A percentile compares a stretch with the other conserved stretches of the same genome.
These are phyloP conservation scores for Coniochaeta prunicola DNA, from an alignment of 2,329 filamentous ascomycete species.

Conservation along the genomic window DNA sequence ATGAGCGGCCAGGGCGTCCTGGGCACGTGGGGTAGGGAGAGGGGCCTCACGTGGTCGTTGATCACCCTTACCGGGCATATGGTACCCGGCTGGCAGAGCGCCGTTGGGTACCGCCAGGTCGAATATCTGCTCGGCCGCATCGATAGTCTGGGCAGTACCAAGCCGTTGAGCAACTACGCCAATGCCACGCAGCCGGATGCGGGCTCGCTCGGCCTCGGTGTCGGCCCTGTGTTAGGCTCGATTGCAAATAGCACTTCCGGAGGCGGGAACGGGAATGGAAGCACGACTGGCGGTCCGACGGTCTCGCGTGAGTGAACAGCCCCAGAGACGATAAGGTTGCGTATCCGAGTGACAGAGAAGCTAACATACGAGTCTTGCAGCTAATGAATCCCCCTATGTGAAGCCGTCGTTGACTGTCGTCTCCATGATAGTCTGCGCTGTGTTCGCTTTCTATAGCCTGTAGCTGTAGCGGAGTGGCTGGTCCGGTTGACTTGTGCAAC, in stretches of 20 bases:
- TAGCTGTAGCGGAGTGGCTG: background rate
- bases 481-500: background rate
- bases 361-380: background rate
- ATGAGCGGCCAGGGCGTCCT: conserved; percentile 48
- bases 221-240: background rate
- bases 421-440: background rate
- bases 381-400: background rate
- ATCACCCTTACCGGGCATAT: conserved; percentile 60
- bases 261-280: background rate
- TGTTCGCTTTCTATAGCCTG: background rate
- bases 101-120: conserved; percentile 59
- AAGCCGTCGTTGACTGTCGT: background rate
- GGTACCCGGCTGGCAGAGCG: conserved; percentile 59
- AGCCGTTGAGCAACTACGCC: background rate
- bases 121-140: conserved; percentile 69
- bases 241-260: background rate
- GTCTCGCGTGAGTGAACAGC: background rate
- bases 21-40: conserved; percentile 63
- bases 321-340: background rate
- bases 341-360: background rate
- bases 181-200: background rate
- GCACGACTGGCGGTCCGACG: background rate
- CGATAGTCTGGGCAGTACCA: conserved; percentile 36
- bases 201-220: background rate
- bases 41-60: conserved; percentile 63